Percentiles rank a stretch among this genome's conserved stretches.
These are phyloP conservation scores for Xylariaceae sp. DNA, from an alignment of 2,329 filamentous ascomycete species.

Conservation along the genomic window DNA sequence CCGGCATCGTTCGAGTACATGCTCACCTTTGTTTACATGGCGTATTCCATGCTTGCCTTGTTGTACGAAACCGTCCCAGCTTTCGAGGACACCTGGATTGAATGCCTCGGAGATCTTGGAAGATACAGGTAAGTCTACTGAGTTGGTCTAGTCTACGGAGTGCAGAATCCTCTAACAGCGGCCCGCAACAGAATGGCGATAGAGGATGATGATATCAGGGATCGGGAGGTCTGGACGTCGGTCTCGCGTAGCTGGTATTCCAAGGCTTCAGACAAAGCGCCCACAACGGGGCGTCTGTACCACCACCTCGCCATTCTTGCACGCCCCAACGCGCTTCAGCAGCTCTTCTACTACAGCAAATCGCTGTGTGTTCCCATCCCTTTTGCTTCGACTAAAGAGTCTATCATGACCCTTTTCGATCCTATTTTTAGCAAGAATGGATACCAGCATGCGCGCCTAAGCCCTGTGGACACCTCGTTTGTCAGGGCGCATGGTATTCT, in stretches of 20 bases:
- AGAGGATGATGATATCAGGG: slow-evolving; percentile 70
- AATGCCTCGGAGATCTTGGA: slow-evolving; percentile 81
- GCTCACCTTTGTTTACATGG: slow-evolving; percentile 82
- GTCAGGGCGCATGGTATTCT: slow-evolving; percentile 60
- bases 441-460: slow-evolving; percentile 34
- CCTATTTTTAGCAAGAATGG: slow-evolving; percentile 41
- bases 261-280: slow-evolving; percentile 70
- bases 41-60: slow-evolving; percentile 85
- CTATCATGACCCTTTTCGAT: slow-evolving; percentile 64
- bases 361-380: slow-evolving; percentile 62
- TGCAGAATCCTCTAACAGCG: slow-evolving; percentile 5
- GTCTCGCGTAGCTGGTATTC: slow-evolving; percentile 82
- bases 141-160: neutral
- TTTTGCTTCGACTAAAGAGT: slow-evolving; percentile 64
- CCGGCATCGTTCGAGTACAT: slow-evolving; percentile 81
- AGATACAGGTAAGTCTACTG: slow-evolving; percentile 50
- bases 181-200: slow-evolving; percentile 66
- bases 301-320: slow-evolving; percentile 82
- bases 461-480: slow-evolving; percentile 52
- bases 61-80: slow-evolving; percentile 78
- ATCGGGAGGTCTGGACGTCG: slow-evolving; percentile 74
- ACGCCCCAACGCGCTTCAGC: slow-evolving; percentile 61
- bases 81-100: slow-evolving; percentile 88
- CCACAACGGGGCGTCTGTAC: slow-evolving; percentile 72
- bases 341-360: slow-evolving; percentile 68